A percentile compares a stretch with the other conserved stretches of the same genome.
Evolutionary conservation across 768 basidiomycete species (phyloP).

Genomic region (Tremella mesenterica): DNA sequence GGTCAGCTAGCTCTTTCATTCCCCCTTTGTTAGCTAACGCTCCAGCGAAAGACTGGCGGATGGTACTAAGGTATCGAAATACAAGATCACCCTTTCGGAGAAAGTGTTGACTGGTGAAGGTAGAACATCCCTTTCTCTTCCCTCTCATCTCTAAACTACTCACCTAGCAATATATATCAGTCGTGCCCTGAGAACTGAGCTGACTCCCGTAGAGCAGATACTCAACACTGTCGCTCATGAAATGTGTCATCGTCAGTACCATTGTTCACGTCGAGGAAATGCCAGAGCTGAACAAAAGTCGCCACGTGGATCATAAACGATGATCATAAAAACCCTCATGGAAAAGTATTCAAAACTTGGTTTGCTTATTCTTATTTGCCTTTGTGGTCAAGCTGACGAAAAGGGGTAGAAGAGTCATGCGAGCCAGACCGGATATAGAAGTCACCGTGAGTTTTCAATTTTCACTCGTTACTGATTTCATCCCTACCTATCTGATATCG

Average conservation of each 20-base stretch:
- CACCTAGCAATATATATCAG: not conserved
- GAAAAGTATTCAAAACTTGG: slow-evolving; percentile 65
- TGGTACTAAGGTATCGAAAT: slow-evolving; percentile 7
- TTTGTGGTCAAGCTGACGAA: slow-evolving; percentile 6
- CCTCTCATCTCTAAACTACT: too few species aligned
- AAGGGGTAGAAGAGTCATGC: slow-evolving; percentile 67
- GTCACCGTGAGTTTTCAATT: slow-evolving; percentile 50
- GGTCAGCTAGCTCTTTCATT: slow-evolving; percentile 15
- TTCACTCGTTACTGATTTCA: too few species aligned
- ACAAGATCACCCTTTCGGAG: slow-evolving; percentile 62
- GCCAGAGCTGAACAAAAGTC: slow-evolving; percentile 40
- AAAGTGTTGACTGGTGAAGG: slow-evolving; percentile 74
- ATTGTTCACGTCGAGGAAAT: not conserved
- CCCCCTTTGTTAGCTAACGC: not conserved
- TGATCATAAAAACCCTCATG: slow-evolving; percentile 64
- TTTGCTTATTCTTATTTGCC: slow-evolving; percentile 41
- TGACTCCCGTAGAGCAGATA: slow-evolving; percentile 58
- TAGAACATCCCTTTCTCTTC: slow-evolving; percentile 36
- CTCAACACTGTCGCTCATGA: slow-evolving; percentile 77
- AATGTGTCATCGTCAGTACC: slow-evolving; percentile 62
- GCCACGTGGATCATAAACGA: slow-evolving; percentile 75
- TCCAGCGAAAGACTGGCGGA: slow-evolving; percentile 9
- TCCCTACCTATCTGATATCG: too few species aligned
- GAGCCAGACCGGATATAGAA: slow-evolving; percentile 58
- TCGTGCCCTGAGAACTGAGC: not conserved